phyloP scores from a whole-genome alignment of 1,139 yeast species.

The Nakaseomyces bracarensis region DNA sequence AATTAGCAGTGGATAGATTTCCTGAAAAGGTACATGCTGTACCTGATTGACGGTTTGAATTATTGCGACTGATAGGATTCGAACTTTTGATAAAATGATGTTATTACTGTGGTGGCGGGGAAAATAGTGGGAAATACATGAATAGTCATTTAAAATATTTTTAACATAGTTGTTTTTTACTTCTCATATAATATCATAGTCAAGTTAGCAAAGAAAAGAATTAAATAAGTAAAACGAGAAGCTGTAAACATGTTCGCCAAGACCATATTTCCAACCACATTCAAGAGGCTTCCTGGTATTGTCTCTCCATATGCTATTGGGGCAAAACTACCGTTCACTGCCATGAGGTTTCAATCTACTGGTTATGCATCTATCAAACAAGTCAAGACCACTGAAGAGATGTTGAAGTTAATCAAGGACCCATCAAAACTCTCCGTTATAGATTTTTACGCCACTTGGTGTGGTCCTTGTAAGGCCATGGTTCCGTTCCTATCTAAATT shows the following conservation, averaged over 20 bases:
- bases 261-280: background rate
- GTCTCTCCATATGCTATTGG: background rate
- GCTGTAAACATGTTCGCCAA: background rate
- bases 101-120: too few species aligned
- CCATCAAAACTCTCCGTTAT: conserved; percentile 51
- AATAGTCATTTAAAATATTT: too few species aligned
- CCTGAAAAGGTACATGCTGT: too few species aligned
- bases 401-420: conserved; percentile 34
- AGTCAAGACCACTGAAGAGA: conserved; percentile 34
- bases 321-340: background rate
- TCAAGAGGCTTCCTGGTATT: background rate
- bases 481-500: conserved; percentile 71
- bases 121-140: too few species aligned
- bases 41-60: too few species aligned
- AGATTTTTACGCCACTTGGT: conserved; percentile 87
- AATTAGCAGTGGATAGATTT: too few species aligned
- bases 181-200: background rate
- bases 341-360: conserved; percentile 10
- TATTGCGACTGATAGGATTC: too few species aligned
- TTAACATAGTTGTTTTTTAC: background rate
- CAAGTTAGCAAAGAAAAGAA: background rate
- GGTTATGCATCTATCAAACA: conserved; percentile 14
- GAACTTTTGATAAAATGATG: too few species aligned
- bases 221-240: background rate
- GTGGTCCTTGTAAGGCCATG: conserved; percentile 88